Conservation (phyloP, 2,329 filamentous ascomycete species). For the Cercospora brassicicola region DNA sequence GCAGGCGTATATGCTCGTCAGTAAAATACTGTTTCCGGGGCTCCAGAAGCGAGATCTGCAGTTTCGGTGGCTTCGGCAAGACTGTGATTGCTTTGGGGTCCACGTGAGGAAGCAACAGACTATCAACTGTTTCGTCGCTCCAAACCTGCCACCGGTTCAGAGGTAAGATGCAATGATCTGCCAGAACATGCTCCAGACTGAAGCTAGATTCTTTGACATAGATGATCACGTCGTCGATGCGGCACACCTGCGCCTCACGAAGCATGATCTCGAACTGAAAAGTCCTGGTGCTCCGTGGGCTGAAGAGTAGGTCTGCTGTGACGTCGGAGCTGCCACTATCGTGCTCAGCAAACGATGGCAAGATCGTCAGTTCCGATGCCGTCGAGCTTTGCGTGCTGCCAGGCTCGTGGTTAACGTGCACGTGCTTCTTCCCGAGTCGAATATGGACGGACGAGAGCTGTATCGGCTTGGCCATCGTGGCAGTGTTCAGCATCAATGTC, state of each 20-base stretch:
- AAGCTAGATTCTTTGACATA: constrained; percentile 66
- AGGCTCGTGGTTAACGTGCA: constrained; percentile 16
- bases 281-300: constrained; percentile 42
- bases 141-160: constrained; percentile 20
- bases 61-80: constrained; percentile 85
- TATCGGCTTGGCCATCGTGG: constrained; percentile 21
- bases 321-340: constrained; percentile 20
- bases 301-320: constrained; percentile 19
- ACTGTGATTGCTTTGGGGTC: constrained; percentile 65
- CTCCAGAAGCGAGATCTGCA: constrained; percentile 69
- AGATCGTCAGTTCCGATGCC: neutral
- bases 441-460: constrained; percentile 26
- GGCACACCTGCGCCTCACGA: constrained; percentile 77
- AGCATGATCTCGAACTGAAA: constrained; percentile 72
- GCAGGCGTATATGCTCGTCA: constrained; percentile 70
- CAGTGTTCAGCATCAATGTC: constrained; percentile 51
- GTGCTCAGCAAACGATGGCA: constrained; percentile 15
- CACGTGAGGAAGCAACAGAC: constrained; percentile 38
- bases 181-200: constrained; percentile 65
- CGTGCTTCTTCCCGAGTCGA: constrained; percentile 21
- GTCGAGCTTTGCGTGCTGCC: neutral
- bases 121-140: constrained; percentile 20
- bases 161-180: constrained; percentile 24
- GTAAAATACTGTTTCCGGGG: constrained; percentile 76
- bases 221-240: constrained; percentile 64